Base-by-base conservation (phyloP, 2,329 filamentous ascomycete species). In the Fusarium praegraminearum region DNA sequence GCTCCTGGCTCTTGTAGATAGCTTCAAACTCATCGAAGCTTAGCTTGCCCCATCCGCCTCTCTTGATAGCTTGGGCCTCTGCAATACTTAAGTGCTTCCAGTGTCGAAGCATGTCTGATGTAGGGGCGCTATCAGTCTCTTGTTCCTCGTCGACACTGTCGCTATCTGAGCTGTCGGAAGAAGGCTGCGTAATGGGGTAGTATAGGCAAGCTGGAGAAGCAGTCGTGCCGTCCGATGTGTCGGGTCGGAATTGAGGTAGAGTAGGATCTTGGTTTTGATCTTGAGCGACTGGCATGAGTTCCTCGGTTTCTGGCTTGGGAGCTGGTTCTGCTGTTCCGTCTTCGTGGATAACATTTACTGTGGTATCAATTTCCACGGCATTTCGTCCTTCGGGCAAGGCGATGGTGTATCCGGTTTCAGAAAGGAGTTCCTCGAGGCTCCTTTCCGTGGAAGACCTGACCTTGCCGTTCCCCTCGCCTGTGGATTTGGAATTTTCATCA, bases 21-120 rank as follows among this genome's bases (percentile, higher is more conserved):
- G 83, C 82, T 74, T 93, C 90, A 79, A 98, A 97, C 79, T 98
- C 96, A 1, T 87, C 85, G 70, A 90, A 94, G 75, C 81, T 92
- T 49, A 98, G 82, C 75, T 90, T 88, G 1, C 93, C 95, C 80
- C 90, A 92, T 1, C 94, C 94, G n/a, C 92, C 93, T 28, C 93
- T 86, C 61, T 85, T 82, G 58, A 84, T 84, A 3, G 93, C 90
- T 76, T 94, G 89, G 38, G 85, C 81, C 75, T 96, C 92, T 1
- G 90, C 86, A 18, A 85, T 77, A 70, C 91, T 89, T 10, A 94
- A 82, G 30, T 79, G 77, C 73, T 85, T 87, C 84, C 84, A 88
- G 30, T 80, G 75, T 28, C 80, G 71, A 18, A 89, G 76, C 32
- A 76, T 82, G 35, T 75, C 72, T 5, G 65, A 52, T 3, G 75